phyloP scores from a whole-genome alignment of 1,284 basidiomycete genomes.

The Singerocomus inundabilis region DNA sequence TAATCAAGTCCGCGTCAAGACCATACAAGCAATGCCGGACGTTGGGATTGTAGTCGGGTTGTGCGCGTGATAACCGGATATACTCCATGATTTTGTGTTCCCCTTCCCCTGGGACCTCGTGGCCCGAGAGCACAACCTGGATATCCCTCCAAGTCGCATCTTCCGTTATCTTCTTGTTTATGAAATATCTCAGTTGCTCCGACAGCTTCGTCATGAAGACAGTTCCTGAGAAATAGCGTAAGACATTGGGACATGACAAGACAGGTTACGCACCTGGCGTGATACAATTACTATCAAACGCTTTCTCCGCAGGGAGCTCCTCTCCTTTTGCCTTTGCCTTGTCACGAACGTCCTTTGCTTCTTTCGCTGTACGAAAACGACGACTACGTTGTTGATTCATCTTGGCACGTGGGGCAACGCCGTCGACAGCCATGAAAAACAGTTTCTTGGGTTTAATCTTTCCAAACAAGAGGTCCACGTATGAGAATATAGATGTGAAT shows the following conservation, averaged over 20 bases:
- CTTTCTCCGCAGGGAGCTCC: constrained; percentile 87
- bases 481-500: constrained; percentile 94
- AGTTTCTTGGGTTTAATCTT: constrained; percentile 98
- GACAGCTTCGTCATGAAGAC: constrained; percentile 93
- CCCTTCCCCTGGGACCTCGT: constrained; percentile 98
- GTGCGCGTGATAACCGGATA: constrained; percentile 91
- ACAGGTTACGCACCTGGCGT: constrained; percentile 75
- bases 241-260: neutral
- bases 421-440: constrained; percentile 98
- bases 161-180: constrained; percentile 96
- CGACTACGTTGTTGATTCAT: constrained; percentile 99
- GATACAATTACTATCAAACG: constrained; percentile 99
- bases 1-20: constrained; percentile 97
- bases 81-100: constrained; percentile 99
- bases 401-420: constrained; percentile 97
- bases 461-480: constrained; percentile 95
- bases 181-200: constrained; percentile 90
- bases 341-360: constrained; percentile 84
- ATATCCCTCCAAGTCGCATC: constrained; percentile 93
- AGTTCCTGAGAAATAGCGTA: constrained; percentile 58
- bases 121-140: constrained; percentile 94
- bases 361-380: constrained; percentile 93
- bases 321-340: constrained; percentile 89
- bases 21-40: constrained; percentile 97
- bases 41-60: constrained; percentile 93